A percentile compares a stretch with the other conserved stretches of the same genome.
Conservation (phyloP, 1,284 basidiomycete genomes). For the Pseudozyma pruni region DNA sequence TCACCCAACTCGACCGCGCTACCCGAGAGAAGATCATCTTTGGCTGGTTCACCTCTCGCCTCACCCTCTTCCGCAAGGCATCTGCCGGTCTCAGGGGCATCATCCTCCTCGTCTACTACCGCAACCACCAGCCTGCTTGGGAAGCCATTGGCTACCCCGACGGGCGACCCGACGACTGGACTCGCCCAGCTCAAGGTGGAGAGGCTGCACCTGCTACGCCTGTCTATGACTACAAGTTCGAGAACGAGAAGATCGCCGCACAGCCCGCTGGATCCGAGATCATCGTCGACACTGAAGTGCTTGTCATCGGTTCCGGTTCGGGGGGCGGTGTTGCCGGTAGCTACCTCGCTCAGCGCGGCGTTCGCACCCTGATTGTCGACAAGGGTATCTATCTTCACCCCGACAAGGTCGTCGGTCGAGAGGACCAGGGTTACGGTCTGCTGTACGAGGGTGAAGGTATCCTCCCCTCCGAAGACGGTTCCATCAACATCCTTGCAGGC, state of each 20-base stretch:
- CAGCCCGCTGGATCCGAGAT: conserved; percentile 47
- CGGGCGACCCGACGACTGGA: conserved; percentile 59
- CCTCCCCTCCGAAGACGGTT: conserved; percentile 68
- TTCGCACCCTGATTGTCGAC: conserved; percentile 70
- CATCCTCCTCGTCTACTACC: conserved; percentile 60
- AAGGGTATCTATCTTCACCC: conserved; percentile 69
- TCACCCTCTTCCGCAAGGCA: conserved; percentile 61
- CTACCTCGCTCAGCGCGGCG: conserved; percentile 66
- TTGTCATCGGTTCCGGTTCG: conserved; percentile 70
- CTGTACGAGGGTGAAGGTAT: conserved; percentile 69
- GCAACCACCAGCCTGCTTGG: conserved; percentile 55
- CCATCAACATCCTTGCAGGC: conserved; percentile 69
- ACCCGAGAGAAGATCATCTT: conserved; percentile 46
- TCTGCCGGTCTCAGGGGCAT: conserved; percentile 59
- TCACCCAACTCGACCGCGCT: conserved; percentile 46
- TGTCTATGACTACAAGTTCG: conserved; percentile 59
- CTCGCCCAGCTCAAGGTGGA: conserved; percentile 21
- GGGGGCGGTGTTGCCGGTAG: conserved; percentile 69
- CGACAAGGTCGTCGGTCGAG: conserved; percentile 64
- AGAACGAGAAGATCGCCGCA: conserved; percentile 61
- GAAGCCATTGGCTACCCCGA: conserved; percentile 65
- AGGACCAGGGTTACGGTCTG: conserved; percentile 66
- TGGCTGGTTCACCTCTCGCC: conserved; percentile 53
- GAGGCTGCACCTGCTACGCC: conserved; percentile 24
- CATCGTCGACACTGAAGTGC: conserved; percentile 63